Evolutionary conservation across 495 filamentous ascomycete genomes (phyloP), one percentile per base, ranked within the genome.

Genomic region (Staphylotrichum longicolle): DNA sequence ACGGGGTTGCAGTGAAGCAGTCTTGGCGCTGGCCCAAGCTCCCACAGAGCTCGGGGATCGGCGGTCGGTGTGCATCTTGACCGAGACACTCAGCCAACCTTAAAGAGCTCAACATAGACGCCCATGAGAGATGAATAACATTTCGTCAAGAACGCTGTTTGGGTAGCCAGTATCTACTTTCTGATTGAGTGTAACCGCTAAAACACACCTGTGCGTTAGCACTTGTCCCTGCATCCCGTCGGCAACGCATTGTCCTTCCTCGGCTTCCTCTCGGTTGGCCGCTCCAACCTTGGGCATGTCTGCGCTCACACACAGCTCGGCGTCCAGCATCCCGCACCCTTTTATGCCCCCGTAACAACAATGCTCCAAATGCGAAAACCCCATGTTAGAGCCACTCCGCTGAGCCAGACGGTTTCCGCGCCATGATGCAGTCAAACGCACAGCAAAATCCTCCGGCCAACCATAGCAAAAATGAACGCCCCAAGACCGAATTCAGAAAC

Each of bases 21-120:
- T 34, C 58, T 60, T 60, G 58, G 62, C 56, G 32, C 10, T 40
- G 57, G 62, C 46, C 57, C 62, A 60, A 64, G 57, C 62, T 64
- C 57, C 55, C 41, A 14, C 7, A 9, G 4, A 7, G 15, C 55
- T 48, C 11, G 9, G 11, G 2, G 56, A 49, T 49, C 44, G 35
- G 56, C 34, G 4, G 10, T 33, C 56, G 34, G 34, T 49, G 45
- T 5, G 27, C 40, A 10, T 12, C 53, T 12, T 30, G 2, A 37
- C 44, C 42, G 42, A 44, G 20, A 15, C n/a, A 15, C 32, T 27
- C 42, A 37, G 32, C n/a, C 20, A 27, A 27, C 20, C 1, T 27
- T 27, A 27, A 27, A 14, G 14, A 14, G 14, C 6, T 5, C 42
- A 20, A 45, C 42, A n/a, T 3, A 5, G 14, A 14, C 48, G 7